phyloP scores from a whole-genome alignment of 306 rosid species.

The Spatholobus suberectus region DNA sequence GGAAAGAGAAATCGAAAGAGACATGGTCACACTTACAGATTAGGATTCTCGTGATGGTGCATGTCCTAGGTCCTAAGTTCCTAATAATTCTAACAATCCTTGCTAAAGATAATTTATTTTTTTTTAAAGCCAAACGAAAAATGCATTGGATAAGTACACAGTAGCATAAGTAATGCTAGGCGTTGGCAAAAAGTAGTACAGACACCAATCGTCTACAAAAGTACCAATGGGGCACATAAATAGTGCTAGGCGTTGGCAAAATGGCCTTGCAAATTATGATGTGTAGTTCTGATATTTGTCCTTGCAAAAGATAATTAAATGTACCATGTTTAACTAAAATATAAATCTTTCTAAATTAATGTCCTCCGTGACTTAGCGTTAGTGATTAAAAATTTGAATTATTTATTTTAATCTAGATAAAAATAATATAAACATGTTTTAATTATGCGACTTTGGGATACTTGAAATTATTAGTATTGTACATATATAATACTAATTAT shows the following conservation, averaged over 20 bases:
- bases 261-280: too few species aligned
- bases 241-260: too few species aligned
- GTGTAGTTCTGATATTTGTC: too few species aligned
- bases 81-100: neutral
- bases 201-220: too few species aligned
- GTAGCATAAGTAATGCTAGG: too few species aligned
- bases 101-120: too few species aligned
- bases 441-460: neutral
- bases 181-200: too few species aligned
- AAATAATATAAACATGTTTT: neutral
- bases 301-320: neutral
- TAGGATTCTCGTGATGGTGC: conserved; percentile 2
- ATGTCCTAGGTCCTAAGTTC: neutral
- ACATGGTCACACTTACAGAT: neutral
- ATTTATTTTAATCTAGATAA: neutral
- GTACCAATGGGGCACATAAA: too few species aligned
- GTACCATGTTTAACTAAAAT: neutral
- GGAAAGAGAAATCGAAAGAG: neutral
- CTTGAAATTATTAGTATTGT: neutral
- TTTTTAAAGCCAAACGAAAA: too few species aligned
- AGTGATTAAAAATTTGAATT: neutral
- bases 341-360: neutral
- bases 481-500: neutral
- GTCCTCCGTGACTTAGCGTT: neutral
- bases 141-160: too few species aligned